phyloP scores from a whole-genome alignment of 129 eudicot genomes.

The Flaveria sonorensis region DNA sequence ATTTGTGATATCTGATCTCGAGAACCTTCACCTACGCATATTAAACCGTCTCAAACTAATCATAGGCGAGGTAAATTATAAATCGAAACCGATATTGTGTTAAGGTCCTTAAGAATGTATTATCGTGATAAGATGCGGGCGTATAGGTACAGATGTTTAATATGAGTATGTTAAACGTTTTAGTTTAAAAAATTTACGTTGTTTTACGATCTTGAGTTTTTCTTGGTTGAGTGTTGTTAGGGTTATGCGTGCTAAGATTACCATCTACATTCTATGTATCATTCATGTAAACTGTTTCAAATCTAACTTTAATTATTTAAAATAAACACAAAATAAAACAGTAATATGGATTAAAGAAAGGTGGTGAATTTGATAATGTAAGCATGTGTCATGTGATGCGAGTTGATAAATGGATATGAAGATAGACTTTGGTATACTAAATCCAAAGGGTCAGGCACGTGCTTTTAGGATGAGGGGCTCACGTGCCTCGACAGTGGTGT shows the following conservation, averaged over 20 bases:
- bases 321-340: not conserved
- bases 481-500: slow-evolving; percentile 34
- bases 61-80: no score
- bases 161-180: no score
- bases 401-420: slow-evolving; percentile 24
- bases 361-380: slow-evolving; percentile 7
- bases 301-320: not conserved
- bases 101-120: no score
- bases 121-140: no score
- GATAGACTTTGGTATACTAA: slow-evolving; percentile 34
- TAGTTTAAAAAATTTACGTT: no score
- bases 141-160: no score
- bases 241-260: slow-evolving; percentile 3
- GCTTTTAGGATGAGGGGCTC: slow-evolving; percentile 34
- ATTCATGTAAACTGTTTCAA: slow-evolving; percentile 17
- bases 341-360: not conserved
- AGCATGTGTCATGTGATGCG: slow-evolving; percentile 16
- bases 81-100: no score
- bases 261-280: slow-evolving; percentile 34
- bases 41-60: no score
- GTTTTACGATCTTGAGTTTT: not conserved
- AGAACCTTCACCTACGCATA: no score
- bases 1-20: not conserved
- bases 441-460: slow-evolving; percentile 33
- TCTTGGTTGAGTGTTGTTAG: slow-evolving; percentile 1